Evolutionary conservation across 2,329 filamentous ascomycete genomes (phyloP).

Genomic region (Ascochyta viciae-villosae): DNA sequence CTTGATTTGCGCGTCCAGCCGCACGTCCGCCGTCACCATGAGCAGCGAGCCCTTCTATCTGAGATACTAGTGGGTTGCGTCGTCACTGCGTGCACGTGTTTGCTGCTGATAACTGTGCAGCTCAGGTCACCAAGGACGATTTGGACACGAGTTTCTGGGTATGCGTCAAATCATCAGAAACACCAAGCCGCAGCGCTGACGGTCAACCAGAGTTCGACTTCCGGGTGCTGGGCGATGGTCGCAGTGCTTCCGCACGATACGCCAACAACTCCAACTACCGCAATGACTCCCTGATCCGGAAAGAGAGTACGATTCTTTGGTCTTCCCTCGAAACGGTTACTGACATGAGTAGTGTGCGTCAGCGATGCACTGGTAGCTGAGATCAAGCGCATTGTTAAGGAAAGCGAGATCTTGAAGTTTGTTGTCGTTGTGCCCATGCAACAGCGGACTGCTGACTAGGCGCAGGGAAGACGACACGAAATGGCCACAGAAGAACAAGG

Average conservation of each 20-base stretch:
- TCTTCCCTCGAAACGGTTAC: not conserved
- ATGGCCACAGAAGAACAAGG: constrained; percentile 99
- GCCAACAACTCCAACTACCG: constrained; percentile 99
- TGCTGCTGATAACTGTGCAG: constrained; percentile 57
- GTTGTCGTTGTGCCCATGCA: constrained; percentile 22
- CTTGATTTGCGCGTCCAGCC: not conserved
- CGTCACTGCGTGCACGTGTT: constrained; percentile 18
- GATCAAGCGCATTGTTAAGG: constrained; percentile 96
- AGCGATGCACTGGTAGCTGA: constrained; percentile 89
- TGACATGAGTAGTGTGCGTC: constrained; percentile 78
- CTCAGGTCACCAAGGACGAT: constrained; percentile 95
- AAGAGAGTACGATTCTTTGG: constrained; percentile 80
- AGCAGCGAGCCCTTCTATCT: constrained; percentile 87
- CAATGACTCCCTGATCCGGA: constrained; percentile 96
- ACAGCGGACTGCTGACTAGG: constrained; percentile 25
- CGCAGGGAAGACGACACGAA: constrained; percentile 93
- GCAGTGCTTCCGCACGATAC: constrained; percentile 92
- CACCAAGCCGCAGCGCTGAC: constrained; percentile 13
- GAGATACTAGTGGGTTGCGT: constrained; percentile 84
- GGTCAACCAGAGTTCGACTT: constrained; percentile 87
- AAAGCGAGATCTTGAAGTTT: constrained; percentile 97
- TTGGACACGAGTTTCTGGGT: constrained; percentile 98
- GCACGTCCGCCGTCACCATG: constrained; percentile 59
- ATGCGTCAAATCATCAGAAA: constrained; percentile 29
- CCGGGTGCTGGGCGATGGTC: constrained; percentile 86